Base-by-base conservation (phyloP, 495 filamentous ascomycete species). In the Penicillium steckii region DNA sequence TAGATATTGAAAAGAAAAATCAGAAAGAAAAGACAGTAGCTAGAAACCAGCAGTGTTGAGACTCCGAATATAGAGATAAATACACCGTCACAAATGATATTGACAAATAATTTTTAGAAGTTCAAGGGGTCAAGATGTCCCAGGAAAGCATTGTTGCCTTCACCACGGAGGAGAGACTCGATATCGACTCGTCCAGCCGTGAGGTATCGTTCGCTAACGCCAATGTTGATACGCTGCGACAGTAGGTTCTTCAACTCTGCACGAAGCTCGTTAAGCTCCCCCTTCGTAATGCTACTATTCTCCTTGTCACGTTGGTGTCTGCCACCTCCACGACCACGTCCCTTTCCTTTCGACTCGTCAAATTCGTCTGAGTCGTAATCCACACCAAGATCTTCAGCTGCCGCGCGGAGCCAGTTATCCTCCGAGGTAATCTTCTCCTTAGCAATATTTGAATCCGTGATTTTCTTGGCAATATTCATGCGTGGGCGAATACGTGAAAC, bases 361-460 rank as follows among this genome's bases (percentile, higher is more conserved):
- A 94, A 85, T 43, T 91, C 89, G 18, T 96, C 91, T 55, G 85
- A 88, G 61, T 97, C 90, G 61, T 93, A 93, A 21, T 97, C 94
- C 5, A 97, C 88, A 2, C 94, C 94, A 3, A 98, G 80, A 55
- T 97, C 94, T 44, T 97, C 91, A 1, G 94, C 95, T 0, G 92
- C 94, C 10, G 77, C 79, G 27, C 80, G 80, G 48, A 97, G 69
- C 87, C 90, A 95, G 50, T 89, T 84, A 53, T 96, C 89, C 55
- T 95, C 90, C 48, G 86, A 82, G 22, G 79, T 81, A 32, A 87
- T 80, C 71, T 90, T 94, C 67, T 95, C 88, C 68, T 96, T 96
- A 25, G 92, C 92, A 15, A 93, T 78, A 8, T 67, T 75, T 9
- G 86, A 80, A 57, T 98, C 94, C 8, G 91, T 86, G 38, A 98